phyloP scores from a whole-genome alignment of 805 yeast genomes.

The Henningerozyma blattae region DNA sequence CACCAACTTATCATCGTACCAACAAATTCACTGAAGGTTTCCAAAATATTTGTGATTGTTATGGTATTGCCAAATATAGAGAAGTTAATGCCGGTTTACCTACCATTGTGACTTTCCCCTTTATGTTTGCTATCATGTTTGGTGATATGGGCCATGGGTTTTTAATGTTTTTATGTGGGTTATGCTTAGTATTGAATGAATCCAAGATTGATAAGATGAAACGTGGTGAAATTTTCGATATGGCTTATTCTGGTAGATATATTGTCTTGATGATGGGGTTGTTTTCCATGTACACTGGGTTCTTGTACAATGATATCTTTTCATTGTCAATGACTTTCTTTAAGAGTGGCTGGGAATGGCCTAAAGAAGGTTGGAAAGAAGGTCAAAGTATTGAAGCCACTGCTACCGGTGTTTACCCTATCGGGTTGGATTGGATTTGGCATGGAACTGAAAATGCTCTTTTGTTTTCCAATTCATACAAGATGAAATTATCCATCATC shows the following conservation, averaged over 20 bases:
- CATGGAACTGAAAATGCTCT: constrained; percentile 69
- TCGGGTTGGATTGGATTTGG: constrained; percentile 67
- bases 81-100: constrained; percentile 71
- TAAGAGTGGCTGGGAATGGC: constrained; percentile 63
- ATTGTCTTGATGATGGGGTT: constrained; percentile 58
- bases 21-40: constrained; percentile 60
- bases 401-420: constrained; percentile 39
- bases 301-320: constrained; percentile 60
- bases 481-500: constrained; percentile 64
- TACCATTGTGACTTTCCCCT: constrained; percentile 64
- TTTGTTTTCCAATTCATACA: constrained; percentile 59
- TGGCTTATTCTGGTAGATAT: constrained; percentile 65
- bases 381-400: constrained; percentile 39
- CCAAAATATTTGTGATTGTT: constrained; percentile 65
- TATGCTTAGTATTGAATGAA: constrained; percentile 44
- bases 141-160: constrained; percentile 78
- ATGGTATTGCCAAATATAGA: constrained; percentile 63
- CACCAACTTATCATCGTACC: constrained; percentile 60
- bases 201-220: constrained; percentile 38
- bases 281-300: constrained; percentile 65
- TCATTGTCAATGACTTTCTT: constrained; percentile 61
- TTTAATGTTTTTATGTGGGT: constrained; percentile 44
- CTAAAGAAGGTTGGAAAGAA: constrained; percentile 34
- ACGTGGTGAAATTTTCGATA: constrained; percentile 64
- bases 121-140: constrained; percentile 76